Evolutionary conservation across 345 rosid species (phyloP).

Genomic region (Pistacia integerrima): DNA sequence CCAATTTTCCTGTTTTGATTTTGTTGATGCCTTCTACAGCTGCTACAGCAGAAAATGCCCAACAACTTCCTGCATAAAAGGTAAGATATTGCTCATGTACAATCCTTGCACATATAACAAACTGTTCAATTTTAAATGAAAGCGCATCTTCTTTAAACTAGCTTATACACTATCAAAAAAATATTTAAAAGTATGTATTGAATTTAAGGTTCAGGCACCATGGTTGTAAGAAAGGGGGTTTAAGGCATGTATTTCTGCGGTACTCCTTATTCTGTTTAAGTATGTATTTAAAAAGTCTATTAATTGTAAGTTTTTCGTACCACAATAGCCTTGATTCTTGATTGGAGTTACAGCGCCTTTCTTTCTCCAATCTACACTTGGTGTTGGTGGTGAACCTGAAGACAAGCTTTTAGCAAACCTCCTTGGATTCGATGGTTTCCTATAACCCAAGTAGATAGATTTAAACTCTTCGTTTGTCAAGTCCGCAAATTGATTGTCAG

Average conservation of each 20-base stretch:
- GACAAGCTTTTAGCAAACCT: neutral
- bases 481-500: slow-evolving; percentile 84
- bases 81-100: slow-evolving; percentile 2
- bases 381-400: slow-evolving; percentile 37
- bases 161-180: neutral
- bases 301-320: slow-evolving; percentile 35
- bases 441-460: slow-evolving; percentile 48
- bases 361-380: slow-evolving; percentile 73
- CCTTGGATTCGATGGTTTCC: neutral
- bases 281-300: slow-evolving; percentile 4
- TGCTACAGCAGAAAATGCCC: slow-evolving; percentile 95
- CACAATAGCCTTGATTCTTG: slow-evolving; percentile 85
- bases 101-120: neutral
- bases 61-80: slow-evolving; percentile 68
- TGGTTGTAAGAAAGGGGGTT: neutral
- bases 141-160: neutral
- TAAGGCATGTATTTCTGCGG: neutral
- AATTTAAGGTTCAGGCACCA: neutral
- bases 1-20: slow-evolving; percentile 61
- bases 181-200: neutral
- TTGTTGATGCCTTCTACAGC: slow-evolving; percentile 82
- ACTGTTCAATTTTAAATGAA: neutral
- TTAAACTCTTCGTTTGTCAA: slow-evolving; percentile 75
- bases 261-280: neutral
- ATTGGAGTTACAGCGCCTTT: slow-evolving; percentile 79